These are phyloP conservation scores for Pleurotus pulmonarius DNA, from an alignment of 768 basidiomycete genomes.

Conservation along the genomic window DNA sequence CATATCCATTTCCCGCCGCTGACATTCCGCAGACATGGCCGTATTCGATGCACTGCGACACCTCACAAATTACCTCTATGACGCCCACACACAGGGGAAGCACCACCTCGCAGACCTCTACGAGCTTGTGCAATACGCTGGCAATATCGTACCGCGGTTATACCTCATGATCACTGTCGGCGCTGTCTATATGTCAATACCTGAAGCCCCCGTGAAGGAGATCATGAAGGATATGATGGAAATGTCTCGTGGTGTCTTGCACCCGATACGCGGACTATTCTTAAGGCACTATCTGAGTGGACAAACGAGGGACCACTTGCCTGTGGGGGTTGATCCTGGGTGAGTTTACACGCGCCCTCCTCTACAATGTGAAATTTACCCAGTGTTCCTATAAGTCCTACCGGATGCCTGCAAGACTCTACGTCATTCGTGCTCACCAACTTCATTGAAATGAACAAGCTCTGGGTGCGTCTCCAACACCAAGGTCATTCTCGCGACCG, in stretches of 20 bases:
- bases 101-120: conserved; percentile 98
- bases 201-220: conserved; percentile 96
- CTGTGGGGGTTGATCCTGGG: conserved; percentile 82
- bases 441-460: conserved; percentile 99
- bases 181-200: conserved; percentile 97
- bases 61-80: conserved; percentile 93
- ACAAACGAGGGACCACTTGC: conserved; percentile 94
- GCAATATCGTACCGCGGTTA: conserved; percentile 89
- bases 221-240: conserved; percentile 99
- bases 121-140: conserved; percentile 99
- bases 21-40: conserved; percentile 74
- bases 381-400: conserved; percentile 48
- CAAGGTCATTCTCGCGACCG: conserved; percentile 96
- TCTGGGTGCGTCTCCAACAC: conserved; percentile 98
- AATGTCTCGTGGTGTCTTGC: conserved; percentile 95
- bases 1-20: not conserved
- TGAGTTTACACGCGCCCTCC: conserved; percentile 27
- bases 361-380: not conserved
- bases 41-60: conserved; percentile 96
- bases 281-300: conserved; percentile 95
- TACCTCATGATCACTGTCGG: conserved; percentile 99
- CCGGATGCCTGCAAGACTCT: conserved; percentile 91
- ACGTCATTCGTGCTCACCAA: conserved; percentile 95
- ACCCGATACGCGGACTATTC: conserved; percentile 96
- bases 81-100: conserved; percentile 86